phyloP scores from a whole-genome alignment of 1,139 yeast species.

The Meyerozyma smithsonii region DNA sequence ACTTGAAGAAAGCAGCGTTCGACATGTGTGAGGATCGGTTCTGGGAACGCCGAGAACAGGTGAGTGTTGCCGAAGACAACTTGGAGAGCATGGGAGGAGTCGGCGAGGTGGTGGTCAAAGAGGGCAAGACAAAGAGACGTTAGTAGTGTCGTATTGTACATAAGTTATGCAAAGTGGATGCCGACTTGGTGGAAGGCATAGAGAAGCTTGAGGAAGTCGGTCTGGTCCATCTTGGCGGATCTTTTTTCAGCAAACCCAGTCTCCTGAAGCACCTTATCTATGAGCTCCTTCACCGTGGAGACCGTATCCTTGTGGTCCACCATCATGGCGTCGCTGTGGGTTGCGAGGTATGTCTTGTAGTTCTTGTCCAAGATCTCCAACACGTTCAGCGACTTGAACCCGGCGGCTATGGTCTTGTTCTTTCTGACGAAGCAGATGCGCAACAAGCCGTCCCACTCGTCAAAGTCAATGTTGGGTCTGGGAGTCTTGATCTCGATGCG shows the following conservation, averaged over 20 bases:
- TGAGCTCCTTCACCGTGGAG: slow-evolving; percentile 51
- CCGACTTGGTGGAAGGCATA: slow-evolving; percentile 97
- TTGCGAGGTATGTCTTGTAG: slow-evolving; percentile 74
- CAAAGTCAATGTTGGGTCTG: slow-evolving; percentile 84
- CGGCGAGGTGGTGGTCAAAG: slow-evolving; percentile 83
- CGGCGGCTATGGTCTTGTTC: slow-evolving; percentile 89
- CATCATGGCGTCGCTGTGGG: slow-evolving; percentile 50
- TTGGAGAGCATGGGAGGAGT: slow-evolving; percentile 90
- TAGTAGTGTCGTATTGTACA: slow-evolving; percentile 11
- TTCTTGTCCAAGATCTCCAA: slow-evolving; percentile 81
- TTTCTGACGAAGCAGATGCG: slow-evolving; percentile 90
- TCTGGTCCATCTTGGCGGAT: slow-evolving; percentile 92
- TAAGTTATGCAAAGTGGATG: slow-evolving; percentile 77
- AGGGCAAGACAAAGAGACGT: slow-evolving; percentile 46
- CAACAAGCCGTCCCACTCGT: slow-evolving; percentile 95
- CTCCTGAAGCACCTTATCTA: slow-evolving; percentile 63
- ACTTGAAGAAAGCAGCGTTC: slow-evolving; percentile 82
- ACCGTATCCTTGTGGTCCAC: slow-evolving; percentile 44
- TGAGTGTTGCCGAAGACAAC: slow-evolving; percentile 81
- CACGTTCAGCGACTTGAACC: slow-evolving; percentile 82
- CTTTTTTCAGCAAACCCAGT: slow-evolving; percentile 83
- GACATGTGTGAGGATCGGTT: slow-evolving; percentile 91
- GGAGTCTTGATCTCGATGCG: slow-evolving; percentile 89
- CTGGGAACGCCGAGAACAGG: slow-evolving; percentile 98
- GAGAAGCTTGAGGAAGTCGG: slow-evolving; percentile 80